phyloP scores from a whole-genome alignment of 768 basidiomycete genomes.

The Baorangia bicolor region DNA sequence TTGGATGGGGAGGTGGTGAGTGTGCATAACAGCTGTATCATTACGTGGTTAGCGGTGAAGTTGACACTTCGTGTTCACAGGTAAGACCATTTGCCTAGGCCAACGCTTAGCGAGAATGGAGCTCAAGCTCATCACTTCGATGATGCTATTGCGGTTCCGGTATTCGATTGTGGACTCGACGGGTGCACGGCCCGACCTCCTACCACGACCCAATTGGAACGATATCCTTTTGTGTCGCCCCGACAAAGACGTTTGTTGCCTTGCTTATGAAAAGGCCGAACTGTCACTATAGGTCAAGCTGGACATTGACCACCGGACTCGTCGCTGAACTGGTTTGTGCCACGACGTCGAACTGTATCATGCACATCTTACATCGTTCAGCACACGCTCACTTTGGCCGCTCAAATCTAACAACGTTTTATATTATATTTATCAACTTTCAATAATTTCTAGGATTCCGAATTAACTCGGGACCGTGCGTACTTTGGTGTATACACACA shows the following conservation, averaged over 20 bases:
- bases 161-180: conserved; percentile 54
- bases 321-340: conserved; percentile 7
- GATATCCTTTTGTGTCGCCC: conserved; percentile 70
- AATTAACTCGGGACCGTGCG: conserved; percentile 15
- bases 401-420: conserved; percentile 3
- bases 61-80: conserved; percentile 37
- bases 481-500: conserved; percentile 4
- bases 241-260: conserved; percentile 49
- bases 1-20: conserved; percentile 82
- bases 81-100: conserved; percentile 69
- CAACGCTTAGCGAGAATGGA: conserved; percentile 73
- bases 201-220: conserved; percentile 76
- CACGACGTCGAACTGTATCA: conserved; percentile 2
- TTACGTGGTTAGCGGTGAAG: conserved; percentile 18
- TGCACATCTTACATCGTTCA: conserved; percentile 12
- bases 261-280: conserved; percentile 41
- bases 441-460: conserved; percentile 13
- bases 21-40: conserved; percentile 20
- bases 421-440: conserved; percentile 24
- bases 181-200: conserved; percentile 43
- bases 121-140: conserved; percentile 67
- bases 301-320: conserved; percentile 24
- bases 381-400: conserved; percentile 6
- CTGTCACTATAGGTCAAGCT: conserved; percentile 27
- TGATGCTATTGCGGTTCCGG: conserved; percentile 65